Evolutionary conservation across 2,329 filamentous ascomycete genomes (phyloP), one percentile per base, ranked within the genome.

Genomic region (Xenoacremonium recifei): DNA sequence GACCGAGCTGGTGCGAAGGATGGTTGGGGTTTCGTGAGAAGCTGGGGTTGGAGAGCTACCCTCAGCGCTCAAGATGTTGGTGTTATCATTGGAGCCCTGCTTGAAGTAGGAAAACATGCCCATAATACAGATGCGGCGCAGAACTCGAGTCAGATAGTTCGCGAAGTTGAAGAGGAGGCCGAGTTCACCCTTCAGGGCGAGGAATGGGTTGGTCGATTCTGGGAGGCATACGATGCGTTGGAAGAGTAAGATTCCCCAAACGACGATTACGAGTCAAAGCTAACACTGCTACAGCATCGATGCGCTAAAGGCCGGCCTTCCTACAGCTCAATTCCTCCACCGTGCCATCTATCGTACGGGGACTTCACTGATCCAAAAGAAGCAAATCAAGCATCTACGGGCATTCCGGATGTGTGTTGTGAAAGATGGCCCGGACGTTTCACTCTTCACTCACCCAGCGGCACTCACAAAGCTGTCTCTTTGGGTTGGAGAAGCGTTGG

Each of bases 31-130:
- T 99, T 97, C 60, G 92, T 97, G 15, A 80, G 91, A 44, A 95
- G 89, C 61, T 99, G 93, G 93, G 93, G 93, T 10, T 99, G 91
- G 91, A 87, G 91, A 62, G 92, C 91, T 1, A 96, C 92, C 37
- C 74, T 97, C 19, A 95, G 88, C 48, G 93, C 93, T 5, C 87
- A 92, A 36, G 93, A 99, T 62, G 89, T 96, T 0, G 89, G 89
- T n/a, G 88, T 96, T 13, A 84, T 97, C 21, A 79, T 97, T 16
- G 90, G 90, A 39, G 90, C 92, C 13, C 85, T 99, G 35, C 79
- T 99, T 2, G 93, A 99, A 69, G 90, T 97, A 20, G 92, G 93
- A 20, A 87, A 78, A 59, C 72, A 73, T 39, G 65, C 61, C 15
- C 60, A 71, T 1, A 47, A 63, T 4, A 35, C 59, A 11, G 66